Evolutionary conservation across 495 filamentous ascomycete species (phyloP), one percentile per base, ranked within the genome.

Genomic region (Aspergillus sclerotioniger): DNA sequence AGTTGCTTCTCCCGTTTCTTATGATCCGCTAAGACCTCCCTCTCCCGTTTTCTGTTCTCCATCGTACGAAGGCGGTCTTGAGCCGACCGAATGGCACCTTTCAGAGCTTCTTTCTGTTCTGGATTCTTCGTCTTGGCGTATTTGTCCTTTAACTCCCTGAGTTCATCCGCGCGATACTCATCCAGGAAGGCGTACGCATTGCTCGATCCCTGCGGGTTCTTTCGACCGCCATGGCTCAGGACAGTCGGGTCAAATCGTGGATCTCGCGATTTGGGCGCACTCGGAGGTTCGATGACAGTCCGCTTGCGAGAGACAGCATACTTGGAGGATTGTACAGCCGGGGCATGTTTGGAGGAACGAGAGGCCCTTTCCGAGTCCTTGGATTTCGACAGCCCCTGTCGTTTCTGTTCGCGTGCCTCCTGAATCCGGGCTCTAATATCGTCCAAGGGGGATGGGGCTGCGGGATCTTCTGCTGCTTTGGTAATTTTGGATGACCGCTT

Each of bases 331-430:
- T 90, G 80, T 43, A 90, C 87, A 51, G 83, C 80, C 0, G 94
- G 94, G 0, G 94, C 94, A 69, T 98, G 91, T 70, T 98, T 98
- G 70, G 79, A 89, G 21, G 84, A 64, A 10, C 92, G 87, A n/a
- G 68, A 63, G 21, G 68, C 53, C 54, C 67, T 76, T 62, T 39
- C 63, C 59, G 49, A 67, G 56, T 78, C 74, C 62, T 74, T 80
- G 56, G 63, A 55, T 67, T 62, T 46, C 48, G 54, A 53, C 49
- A 68, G 47, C 25, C 47, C 48, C 67, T 64, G 59, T 62, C 62
- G 71, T 48, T 78, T 69, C 63, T 77, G 67, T 63, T 76, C 70
- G 66, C 82, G 67, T 52, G 80, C 73, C 72, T 81, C 66, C 52
- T 63, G 72, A 57, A 78, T 68, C 37, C 56, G 53, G 17, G 70